Evolutionary conservation across 768 basidiomycete species (phyloP), one percentile per base, ranked within the genome.

Genomic region (Phylloporus arenicola): DNA sequence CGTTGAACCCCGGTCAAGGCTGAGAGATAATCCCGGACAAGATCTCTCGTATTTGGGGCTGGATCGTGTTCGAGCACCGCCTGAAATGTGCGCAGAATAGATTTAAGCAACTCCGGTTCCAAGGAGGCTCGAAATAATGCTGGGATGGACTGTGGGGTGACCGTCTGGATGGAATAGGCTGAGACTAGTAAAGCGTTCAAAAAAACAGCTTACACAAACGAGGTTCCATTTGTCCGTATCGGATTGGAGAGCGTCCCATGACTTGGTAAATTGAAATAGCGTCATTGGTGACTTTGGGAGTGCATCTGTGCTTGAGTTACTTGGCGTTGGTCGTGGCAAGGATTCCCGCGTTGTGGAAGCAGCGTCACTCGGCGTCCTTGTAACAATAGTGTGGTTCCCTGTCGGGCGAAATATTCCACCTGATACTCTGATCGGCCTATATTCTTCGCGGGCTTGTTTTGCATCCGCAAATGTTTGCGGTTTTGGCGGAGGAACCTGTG

Each of bases 391-490:
- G 39, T 75, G 78, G 16, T 78, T 70, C 1, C 88, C 88, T 12
- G 80, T 75, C 3, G 74, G 68, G 24, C 81, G 77, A 68, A 91
- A 87, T 45, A 91, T 84, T 0, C 87, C 88, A 8, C 86, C 88
- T 1, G 84, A 81, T 3, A 81, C 76, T 35, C 73, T 73, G 48
- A 70, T 72, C 57, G 68, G 51, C 48, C 71, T 76, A 12, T 66
- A 67, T 39, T 47, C 71, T 13, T 81, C 76, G 24, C 85, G 78
- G 0, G 72, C 72, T 47, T 77, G 71, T 58, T 83, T 85, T 6
- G 78, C 83, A 24, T 83, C 78, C 52, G 72, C 67, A 65, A 86
- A 86, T 2, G 79, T 74, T 54, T 59, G 57, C n/a, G 55, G 47
- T 47, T 54, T 61, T 27, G 42, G 55, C 17, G 47, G 37, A 30